Percentiles rank a stretch among this genome's conserved stretches.
Conservation (phyloP, 805 yeast species). For the Candida odintsovae region DNA sequence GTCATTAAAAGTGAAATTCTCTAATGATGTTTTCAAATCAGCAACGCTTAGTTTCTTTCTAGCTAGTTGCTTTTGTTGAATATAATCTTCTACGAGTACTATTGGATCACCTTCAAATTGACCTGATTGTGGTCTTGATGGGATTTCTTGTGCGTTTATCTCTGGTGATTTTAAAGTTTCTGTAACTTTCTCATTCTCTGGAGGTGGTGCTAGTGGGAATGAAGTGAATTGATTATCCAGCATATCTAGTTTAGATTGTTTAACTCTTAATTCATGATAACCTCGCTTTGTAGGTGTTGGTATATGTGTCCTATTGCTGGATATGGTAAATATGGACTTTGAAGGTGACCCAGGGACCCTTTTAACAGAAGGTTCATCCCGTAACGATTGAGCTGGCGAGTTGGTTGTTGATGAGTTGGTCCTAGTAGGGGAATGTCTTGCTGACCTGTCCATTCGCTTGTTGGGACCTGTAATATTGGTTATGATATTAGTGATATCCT, state of each 20-base stretch:
- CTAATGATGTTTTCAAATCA: constrained; percentile 28
- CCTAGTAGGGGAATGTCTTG: neutral
- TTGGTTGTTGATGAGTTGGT: neutral
- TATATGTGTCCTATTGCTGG: neutral
- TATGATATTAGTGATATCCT: constrained; percentile 5
- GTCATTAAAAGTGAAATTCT: constrained; percentile 2
- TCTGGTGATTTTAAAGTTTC: constrained; percentile 12
- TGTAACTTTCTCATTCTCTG: constrained; percentile 10
- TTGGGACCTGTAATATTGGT: neutral
- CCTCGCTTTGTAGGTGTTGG: neutral
- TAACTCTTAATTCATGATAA: neutral
- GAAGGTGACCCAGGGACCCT: neutral
- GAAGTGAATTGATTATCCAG: constrained; percentile 34
- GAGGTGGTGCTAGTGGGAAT: constrained; percentile 30
- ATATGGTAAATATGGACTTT: neutral
- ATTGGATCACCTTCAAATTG: constrained; percentile 24
- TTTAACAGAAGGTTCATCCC: neutral
- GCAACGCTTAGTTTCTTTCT: constrained; percentile 27
- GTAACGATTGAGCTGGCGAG: neutral
- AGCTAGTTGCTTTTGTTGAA: constrained; percentile 24
- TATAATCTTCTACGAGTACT: constrained; percentile 53
- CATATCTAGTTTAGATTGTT: constrained; percentile 31
- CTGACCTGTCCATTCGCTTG: neutral
- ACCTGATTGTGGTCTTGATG: constrained; percentile 10
- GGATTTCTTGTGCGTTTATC: constrained; percentile 11